Evolutionary conservation across 2,329 filamentous ascomycete species (phyloP), one percentile per base, ranked within the genome.

Genomic region (Cercospora zeae-maydis): DNA sequence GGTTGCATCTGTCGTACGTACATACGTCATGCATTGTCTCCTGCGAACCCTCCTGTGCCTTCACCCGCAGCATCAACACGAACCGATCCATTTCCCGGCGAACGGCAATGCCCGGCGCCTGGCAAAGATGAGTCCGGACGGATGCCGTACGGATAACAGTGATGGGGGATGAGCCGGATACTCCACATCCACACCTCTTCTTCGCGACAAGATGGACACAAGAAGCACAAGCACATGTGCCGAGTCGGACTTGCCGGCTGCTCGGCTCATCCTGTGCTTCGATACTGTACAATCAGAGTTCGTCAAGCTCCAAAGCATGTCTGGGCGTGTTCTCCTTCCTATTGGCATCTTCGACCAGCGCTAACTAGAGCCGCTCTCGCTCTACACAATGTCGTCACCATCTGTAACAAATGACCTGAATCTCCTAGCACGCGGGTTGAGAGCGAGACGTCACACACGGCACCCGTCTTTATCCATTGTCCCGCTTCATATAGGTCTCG

Each of bases 311-410:
- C 37, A 14, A 45, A 42, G 21, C 55, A 31, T 58, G n/a, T 30
- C 27, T 58, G 34, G 34, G n/a, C 21, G 16, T 9, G 11, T 27
- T 51, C 37, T n/a, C 49, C 27, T 8, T 39, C 59, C 30, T 14
- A 62, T 57, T 62, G 59, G 59, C 59, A 21, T 21, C 24, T n/a
- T 27, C 13, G 13, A 11, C 27, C 31, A 24, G n/a, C 53, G 34
- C 24, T n/a, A n/a, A n/a, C 58, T 60, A 54, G 45, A 31, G 30
- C 49, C 24, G 24, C 24, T 52, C 24, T 27, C 24, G 24, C 24
- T 52, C 24, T 27, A 51, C 30, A 36, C 39, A 55, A 62, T 62
- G 60, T 58, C 60, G 60, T 62, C 60, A 62, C 60, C 31, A 52
- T n/a, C 24, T 27, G 24, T 6, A 27, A 27, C n/a, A n/a, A n/a